Conservation (phyloP, 495 filamentous ascomycete species). For the Hypomontagnella submonticulosa region DNA sequence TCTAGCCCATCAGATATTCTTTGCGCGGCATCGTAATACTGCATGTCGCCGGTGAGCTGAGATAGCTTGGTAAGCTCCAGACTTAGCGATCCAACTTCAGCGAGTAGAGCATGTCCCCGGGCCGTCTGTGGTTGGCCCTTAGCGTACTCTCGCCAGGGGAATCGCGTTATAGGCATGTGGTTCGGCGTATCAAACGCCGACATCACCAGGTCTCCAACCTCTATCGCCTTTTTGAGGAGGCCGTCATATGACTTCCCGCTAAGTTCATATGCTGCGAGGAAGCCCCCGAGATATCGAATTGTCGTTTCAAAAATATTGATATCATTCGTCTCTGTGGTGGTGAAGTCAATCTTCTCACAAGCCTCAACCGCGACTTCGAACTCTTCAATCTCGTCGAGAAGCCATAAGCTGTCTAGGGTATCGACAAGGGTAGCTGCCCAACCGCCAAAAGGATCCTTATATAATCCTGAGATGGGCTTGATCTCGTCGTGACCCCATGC, state of each 20-base stretch:
- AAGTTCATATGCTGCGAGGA: conserved; percentile 80
- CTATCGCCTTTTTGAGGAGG: conserved; percentile 78
- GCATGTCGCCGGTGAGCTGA: conserved; percentile 80
- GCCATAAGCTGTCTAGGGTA: conserved; percentile 86
- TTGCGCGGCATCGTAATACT: conserved; percentile 88
- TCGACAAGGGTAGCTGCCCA: conserved; percentile 91
- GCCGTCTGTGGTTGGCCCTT: conserved; percentile 59
- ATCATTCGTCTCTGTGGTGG: conserved; percentile 60
- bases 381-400: conserved; percentile 82
- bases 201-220: conserved; percentile 82
- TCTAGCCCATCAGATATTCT: conserved; percentile 82
- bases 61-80: conserved; percentile 86
- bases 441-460: conserved; percentile 76
- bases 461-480: conserved; percentile 66
- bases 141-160: conserved; percentile 69
- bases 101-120: conserved; percentile 47
- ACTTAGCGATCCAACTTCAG: conserved; percentile 80
- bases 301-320: conserved; percentile 82
- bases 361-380: conserved; percentile 78
- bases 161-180: conserved; percentile 80
- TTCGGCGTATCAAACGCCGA: conserved; percentile 89
- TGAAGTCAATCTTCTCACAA: conserved; percentile 81
- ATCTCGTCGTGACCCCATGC: conserved; percentile 86
- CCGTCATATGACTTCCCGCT: conserved; percentile 65
- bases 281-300: conserved; percentile 80